Evolutionary conservation across 306 rosid genomes (phyloP), one percentile per base, ranked within the genome.

Genomic region (Astragalus membranaceus): DNA sequence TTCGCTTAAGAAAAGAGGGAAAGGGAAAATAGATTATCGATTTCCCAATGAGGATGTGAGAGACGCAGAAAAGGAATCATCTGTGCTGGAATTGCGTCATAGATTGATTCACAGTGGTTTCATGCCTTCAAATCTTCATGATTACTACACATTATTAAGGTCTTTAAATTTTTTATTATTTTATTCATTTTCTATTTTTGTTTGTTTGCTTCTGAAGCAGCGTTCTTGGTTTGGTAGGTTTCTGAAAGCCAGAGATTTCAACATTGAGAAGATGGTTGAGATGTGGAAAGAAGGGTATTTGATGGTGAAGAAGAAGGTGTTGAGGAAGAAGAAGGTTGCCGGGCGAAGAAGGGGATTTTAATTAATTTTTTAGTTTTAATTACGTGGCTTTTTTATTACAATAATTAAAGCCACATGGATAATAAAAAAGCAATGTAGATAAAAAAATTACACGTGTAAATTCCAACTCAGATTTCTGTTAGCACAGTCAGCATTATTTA

Each of bases 271-370:
- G 76, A 86, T 96, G 11, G 78, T 89, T 71, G 88, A 73, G 70
- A 90, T 92, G 88, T 92, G 96, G 98, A 89, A 88, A 71, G 96
- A 92, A 49, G n/a, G n/a, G n/a, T n/a, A n/a, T n/a, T n/a, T n/a
- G n/a, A n/a, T n/a, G n/a, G n/a, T n/a, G n/a, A n/a, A n/a, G n/a
- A n/a, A n/a, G n/a, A n/a, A n/a, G n/a, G n/a, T n/a, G n/a, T n/a
- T n/a, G n/a, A n/a, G n/a, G n/a, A n/a, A n/a, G n/a, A n/a, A n/a
- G n/a, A n/a, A n/a, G n/a, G n/a, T n/a, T n/a, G n/a, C n/a, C n/a
- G n/a, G n/a, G n/a, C n/a, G n/a, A n/a, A n/a, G n/a, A n/a, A n/a
- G n/a, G n/a, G n/a, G n/a, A n/a, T n/a, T n/a, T n/a, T n/a, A n/a
- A n/a, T n/a, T n/a, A n/a, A n/a, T n/a, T n/a, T n/a, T n/a, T n/a